Percentiles rank a stretch among this genome's conserved stretches.
These are phyloP conservation scores for Knufia petricola DNA, from an alignment of 2,329 filamentous ascomycete genomes.

Conservation along the genomic window DNA sequence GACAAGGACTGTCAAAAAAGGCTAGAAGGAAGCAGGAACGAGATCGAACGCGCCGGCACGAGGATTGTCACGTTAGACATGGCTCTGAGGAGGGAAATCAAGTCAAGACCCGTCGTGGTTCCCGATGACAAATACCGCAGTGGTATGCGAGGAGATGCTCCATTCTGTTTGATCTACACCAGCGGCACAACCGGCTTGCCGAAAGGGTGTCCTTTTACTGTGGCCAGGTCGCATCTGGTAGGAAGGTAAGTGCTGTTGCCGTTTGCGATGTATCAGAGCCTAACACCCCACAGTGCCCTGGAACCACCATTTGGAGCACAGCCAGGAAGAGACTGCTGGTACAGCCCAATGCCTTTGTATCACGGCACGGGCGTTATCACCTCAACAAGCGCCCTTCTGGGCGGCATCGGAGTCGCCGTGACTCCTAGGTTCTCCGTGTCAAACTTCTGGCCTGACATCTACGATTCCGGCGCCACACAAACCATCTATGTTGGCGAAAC, in stretches of 20 bases:
- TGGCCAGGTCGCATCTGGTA: slow-evolving; percentile 36
- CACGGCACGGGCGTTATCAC: slow-evolving; percentile 63
- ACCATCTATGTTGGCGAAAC: slow-evolving; percentile 48
- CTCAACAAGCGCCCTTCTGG: slow-evolving; percentile 46
- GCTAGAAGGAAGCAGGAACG: slow-evolving; percentile 43
- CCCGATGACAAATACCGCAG: slow-evolving; percentile 49
- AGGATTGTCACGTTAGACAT: slow-evolving; percentile 51
- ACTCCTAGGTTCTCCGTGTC: slow-evolving; percentile 28
- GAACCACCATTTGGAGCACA: slow-evolving; percentile 23
- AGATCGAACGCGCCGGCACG: slow-evolving; percentile 43
- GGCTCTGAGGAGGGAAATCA: slow-evolving; percentile 39
- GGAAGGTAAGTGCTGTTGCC: slow-evolving; percentile 17
- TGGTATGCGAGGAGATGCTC: slow-evolving; percentile 42
- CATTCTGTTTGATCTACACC: slow-evolving; percentile 61
- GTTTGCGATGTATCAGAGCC: no score
- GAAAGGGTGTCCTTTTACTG: slow-evolving; percentile 58
- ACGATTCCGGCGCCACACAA: slow-evolving; percentile 41
- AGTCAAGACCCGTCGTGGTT: slow-evolving; percentile 39
- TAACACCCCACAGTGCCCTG: no score
- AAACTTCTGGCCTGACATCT: slow-evolving; percentile 22
- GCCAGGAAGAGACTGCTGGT: slow-evolving; percentile 51
- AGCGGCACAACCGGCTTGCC: slow-evolving; percentile 67
- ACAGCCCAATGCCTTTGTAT: slow-evolving; percentile 68
- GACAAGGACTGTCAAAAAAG: slow-evolving; percentile 45
- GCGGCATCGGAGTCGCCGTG: slow-evolving; percentile 36